Conservation (phyloP, 129 eudicot species). For the Smallanthus sonchifolius region DNA sequence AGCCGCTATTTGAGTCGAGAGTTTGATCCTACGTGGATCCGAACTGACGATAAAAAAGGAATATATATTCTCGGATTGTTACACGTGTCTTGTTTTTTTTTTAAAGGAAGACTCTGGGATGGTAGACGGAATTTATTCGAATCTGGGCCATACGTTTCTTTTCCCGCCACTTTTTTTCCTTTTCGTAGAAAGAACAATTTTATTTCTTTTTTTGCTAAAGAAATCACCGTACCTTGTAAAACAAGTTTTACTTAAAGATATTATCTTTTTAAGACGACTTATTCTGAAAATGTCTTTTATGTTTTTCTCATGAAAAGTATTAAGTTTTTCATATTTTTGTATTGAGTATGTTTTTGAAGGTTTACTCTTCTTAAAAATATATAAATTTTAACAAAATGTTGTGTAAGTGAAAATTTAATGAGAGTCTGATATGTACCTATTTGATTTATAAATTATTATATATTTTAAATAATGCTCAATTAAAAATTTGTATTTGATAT, state of each 20-base stretch:
- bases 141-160: constrained; percentile 32
- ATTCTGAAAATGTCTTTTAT: neutral
- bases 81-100: constrained; percentile 22
- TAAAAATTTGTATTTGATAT: too few species aligned
- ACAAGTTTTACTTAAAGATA: constrained; percentile 9
- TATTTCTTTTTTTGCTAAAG: constrained; percentile 2
- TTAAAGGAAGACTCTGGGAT: constrained; percentile 22
- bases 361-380: neutral
- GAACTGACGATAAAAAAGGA: constrained; percentile 3
- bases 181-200: constrained; percentile 7
- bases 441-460: too few species aligned
- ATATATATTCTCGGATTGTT: constrained; percentile 14
- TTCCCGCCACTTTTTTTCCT: constrained; percentile 29
- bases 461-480: too few species aligned
- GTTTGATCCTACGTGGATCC: constrained; percentile 36
- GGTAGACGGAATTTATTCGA: constrained; percentile 32
- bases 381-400: too few species aligned
- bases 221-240: neutral
- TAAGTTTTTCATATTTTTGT: neutral
- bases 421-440: too few species aligned
- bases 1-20: constrained; percentile 32
- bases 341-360: neutral
- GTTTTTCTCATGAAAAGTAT: too few species aligned
- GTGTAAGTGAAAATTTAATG: too few species aligned
- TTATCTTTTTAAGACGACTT: neutral